Evolutionary conservation across 1,139 yeast genomes (phyloP), one percentile per base, ranked within the genome.

Genomic region (Spathaspora jeffriesii): DNA sequence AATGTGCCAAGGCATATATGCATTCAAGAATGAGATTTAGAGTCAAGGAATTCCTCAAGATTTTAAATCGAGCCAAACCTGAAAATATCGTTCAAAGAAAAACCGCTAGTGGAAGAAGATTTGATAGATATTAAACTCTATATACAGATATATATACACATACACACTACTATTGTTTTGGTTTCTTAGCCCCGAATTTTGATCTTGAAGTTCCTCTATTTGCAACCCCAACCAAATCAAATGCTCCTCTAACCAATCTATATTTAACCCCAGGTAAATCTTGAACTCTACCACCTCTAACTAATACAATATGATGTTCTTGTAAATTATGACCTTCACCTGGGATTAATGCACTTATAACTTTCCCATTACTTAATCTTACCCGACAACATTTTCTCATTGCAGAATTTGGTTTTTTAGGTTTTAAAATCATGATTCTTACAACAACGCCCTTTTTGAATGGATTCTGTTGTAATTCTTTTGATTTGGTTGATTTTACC

Each of bases 321-420:
- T 93, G 98, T 39, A 96, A 93, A 62, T 93, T 93, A 68, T 95
- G 99, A 21, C 99, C 99, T 64, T 93, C 98, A 48, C 99, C 99
- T 11, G 98, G 97, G 50, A 95, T 93, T 65, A 92, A 91, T 3
- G 97, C 97, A 45, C 96, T 85, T 17, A 93, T 81, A 45, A 88
- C 85, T 56, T 85, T 86, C 30, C 99, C 99, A 61, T 89, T 93
- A 17, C 96, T 82, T 52, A 95, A 78, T 67, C 97, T 81, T 25
- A 95, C 99, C 74, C 98, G 86, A 57, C 96, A 91, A 47, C 96
- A 96, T 68, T 95, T 95, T 71, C 99, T 82, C 70, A 91, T 93
- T 15, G 99, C 97, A 43, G 98, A 93, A 71, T 95, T 95, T 43
- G 99, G 99, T 65, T 95, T 95, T 76, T 93, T 93, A 43, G 99